These are phyloP conservation scores for Cutaneotrichosporon spelunceum DNA, from an alignment of 1,284 basidiomycete genomes.

Conservation along the genomic window DNA sequence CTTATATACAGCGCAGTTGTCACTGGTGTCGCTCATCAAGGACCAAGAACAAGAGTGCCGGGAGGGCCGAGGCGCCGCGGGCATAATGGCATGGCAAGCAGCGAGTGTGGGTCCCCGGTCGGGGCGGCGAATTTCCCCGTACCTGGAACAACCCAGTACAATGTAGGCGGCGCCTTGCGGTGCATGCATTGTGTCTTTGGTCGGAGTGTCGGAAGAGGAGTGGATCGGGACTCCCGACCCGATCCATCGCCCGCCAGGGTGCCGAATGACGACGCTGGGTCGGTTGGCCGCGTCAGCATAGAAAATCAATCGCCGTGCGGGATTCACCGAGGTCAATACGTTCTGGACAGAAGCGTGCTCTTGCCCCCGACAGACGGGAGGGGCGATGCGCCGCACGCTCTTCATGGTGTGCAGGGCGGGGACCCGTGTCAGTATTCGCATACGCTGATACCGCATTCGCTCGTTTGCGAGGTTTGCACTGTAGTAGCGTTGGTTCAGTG, in stretches of 20 bases:
- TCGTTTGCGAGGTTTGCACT: background rate
- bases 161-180: background rate
- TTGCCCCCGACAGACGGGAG: background rate
- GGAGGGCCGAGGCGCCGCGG: background rate
- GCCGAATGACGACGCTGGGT: conserved; percentile 10
- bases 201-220: background rate
- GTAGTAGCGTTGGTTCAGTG: background rate
- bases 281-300: background rate
- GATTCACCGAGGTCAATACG: background rate
- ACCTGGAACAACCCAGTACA: background rate
- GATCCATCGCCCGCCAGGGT: conserved; percentile 54
- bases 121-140: background rate
- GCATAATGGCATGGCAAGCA: background rate
- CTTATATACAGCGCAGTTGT: background rate
- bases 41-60: background rate
- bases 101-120: background rate
- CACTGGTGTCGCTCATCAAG: background rate
- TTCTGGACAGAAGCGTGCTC: no score
- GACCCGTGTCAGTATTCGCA: background rate
- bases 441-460: background rate
- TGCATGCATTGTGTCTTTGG: background rate
- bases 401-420: background rate
- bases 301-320: background rate
- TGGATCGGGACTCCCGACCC: background rate
- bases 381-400: background rate